phyloP scores from a whole-genome alignment of 2,329 filamentous ascomycete species.

The Amphichorda felina region DNA sequence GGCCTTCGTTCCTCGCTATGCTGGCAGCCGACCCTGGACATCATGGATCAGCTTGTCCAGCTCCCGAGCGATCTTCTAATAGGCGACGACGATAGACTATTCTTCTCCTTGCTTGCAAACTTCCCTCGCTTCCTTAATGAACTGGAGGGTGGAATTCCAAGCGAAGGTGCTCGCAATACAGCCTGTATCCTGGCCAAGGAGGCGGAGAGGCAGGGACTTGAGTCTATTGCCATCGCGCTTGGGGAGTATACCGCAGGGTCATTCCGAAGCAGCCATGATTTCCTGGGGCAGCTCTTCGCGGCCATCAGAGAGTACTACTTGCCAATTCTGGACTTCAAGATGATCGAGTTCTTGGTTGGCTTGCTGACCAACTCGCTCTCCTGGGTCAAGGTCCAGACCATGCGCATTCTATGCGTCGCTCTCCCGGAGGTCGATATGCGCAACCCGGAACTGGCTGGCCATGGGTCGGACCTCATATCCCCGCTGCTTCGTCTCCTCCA shows the following conservation, averaged over 20 bases:
- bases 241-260: conserved; percentile 56
- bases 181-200: conserved; percentile 61
- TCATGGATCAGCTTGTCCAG: conserved; percentile 66
- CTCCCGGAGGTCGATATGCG: conserved; percentile 90
- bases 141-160: conserved; percentile 53
- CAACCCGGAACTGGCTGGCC: conserved; percentile 75
- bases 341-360: conserved; percentile 82
- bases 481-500: conserved; percentile 81
- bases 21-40: conserved; percentile 63
- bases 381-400: conserved; percentile 88
- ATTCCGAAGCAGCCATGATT: conserved; percentile 60
- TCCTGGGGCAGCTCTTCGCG: conserved; percentile 60
- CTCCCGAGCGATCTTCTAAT: conserved; percentile 72
- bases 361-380: conserved; percentile 77
- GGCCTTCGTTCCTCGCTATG: conserved; percentile 80
- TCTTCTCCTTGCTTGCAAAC: conserved; percentile 86
- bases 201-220: conserved; percentile 60
- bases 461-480: conserved; percentile 91
- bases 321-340: conserved; percentile 69
- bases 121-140: conserved; percentile 74
- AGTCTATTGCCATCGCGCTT: conserved; percentile 56
- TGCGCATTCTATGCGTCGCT: conserved; percentile 76
- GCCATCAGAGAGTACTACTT: conserved; percentile 71
- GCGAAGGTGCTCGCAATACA: conserved; percentile 44
- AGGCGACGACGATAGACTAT: conserved; percentile 68